Percentiles rank a stretch among this genome's conserved stretches.
These are phyloP conservation scores for Lenzites betulinus DNA, from an alignment of 768 basidiomycete genomes.

Conservation along the genomic window DNA sequence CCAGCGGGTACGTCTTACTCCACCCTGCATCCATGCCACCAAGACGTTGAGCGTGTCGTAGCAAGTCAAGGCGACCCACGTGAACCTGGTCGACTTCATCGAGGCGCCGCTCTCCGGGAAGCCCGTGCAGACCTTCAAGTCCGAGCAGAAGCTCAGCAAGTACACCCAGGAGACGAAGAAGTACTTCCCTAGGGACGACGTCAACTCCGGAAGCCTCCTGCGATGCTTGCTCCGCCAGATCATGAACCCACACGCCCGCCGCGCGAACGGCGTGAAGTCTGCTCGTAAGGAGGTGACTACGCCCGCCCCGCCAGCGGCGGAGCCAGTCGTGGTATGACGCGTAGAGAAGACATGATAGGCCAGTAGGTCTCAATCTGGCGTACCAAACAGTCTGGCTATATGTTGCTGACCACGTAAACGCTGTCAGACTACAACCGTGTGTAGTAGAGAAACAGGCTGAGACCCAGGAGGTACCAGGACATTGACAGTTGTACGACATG, in stretches of 20 bases:
- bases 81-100: conserved; percentile 37
- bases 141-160: conserved; percentile 23
- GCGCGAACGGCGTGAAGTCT: background rate
- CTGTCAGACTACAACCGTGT: no score
- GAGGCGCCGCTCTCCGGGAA: conserved; percentile 15
- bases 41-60: background rate
- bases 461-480: no score
- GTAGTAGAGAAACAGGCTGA: no score
- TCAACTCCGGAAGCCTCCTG: conserved; percentile 33
- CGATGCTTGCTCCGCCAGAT: conserved; percentile 29
- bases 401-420: no score
- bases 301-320: background rate
- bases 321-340: no score
- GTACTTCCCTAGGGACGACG: conserved; percentile 33
- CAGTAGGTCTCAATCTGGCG: no score
- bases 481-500: background rate
- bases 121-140: conserved; percentile 18
- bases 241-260: background rate
- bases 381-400: no score
- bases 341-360: no score
- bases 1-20: conserved; percentile 1
- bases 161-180: conserved; percentile 26
- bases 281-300: background rate
- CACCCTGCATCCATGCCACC: background rate
- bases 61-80: conserved; percentile 21